Evolutionary conservation across 2,329 filamentous ascomycete species (phyloP), one percentile per base, ranked within the genome.

Genomic region (Aspergillus sp.): DNA sequence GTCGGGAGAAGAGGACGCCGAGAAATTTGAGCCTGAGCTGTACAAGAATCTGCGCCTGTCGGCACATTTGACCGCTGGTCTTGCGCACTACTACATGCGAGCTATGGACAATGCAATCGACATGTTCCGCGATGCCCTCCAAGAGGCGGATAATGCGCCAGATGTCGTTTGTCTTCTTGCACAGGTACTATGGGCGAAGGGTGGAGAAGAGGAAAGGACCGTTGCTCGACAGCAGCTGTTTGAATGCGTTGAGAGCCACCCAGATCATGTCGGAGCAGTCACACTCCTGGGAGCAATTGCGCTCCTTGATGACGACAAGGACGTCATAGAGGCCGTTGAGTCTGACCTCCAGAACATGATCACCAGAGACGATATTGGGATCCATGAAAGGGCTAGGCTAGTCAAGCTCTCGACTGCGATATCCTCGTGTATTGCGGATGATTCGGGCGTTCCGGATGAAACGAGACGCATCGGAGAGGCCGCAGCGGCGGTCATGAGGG

Each of bases 161-260:
- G 92, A 97, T 68, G 89, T 93, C 1, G 87, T 92, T 0, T 97
- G 93, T 68, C 81, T 97, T 12, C 81, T 98, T 12, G 90, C 93
- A 0, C 91, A 98, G 74, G 90, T 98, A 0, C 82, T 98, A 0
- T 99, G 95, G 93, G 93, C 93, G 0, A 91, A 91, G 63, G 92
- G 90, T 8, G 86, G 87, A 0, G 85, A 88, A 6, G 82, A 87
- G 1, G 90, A 93, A 55, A 86, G 88, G 47, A 85, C 88, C 50
- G 86, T 90, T 60, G 93, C 93, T 15, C 84, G 91, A 3, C 86
- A 90, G 52, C 85, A 90, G 62, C 82, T 99, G 1, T 93, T 96
- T 67, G 87, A 87, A 14, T 87, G 90, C 37, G 87, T 96, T 12
- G 90, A 93, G 66, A 82, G 80, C 51, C 78, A 89, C 50, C 85